Base-by-base conservation (phyloP, 441 rosid genomes). In the Bruguiera hainesii region DNA sequence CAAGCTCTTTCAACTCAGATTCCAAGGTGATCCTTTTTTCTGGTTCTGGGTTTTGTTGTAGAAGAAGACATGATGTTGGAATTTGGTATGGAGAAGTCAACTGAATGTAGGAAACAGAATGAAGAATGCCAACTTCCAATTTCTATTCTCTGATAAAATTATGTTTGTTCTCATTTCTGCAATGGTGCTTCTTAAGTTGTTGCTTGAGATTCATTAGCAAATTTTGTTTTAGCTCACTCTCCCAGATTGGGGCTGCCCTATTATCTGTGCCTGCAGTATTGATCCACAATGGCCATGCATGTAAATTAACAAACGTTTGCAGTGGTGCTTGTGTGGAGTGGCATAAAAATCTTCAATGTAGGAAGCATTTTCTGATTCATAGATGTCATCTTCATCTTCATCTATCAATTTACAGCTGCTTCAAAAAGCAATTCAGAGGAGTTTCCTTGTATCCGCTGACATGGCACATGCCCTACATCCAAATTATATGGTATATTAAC, bases 391-490 rank as follows among this genome's bases (percentile, higher is more conserved):
- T 19, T 19, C 20, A 31, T 56, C n/a, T 51, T 67, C 20, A 29
- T 52, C 20, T 2, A 30, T 64, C 39, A 53, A 60, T 67, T 72
- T 65, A n/a, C 89, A 93, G 99, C 75, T 88, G 77, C 84, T 87
- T 75, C 82, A 81, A 77, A 96, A 90, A 81, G 96, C 97, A 7
- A 83, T 87, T 62, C 98, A 90, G 73, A 89, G 64, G 83, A 96
- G 98, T 78, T 85, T 85, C 80, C 82, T 93, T 50, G 98, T 96
- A 21, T 90, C 98, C 23, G 96, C 99, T 63, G 98, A 96, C 79
- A 93, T 93, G 99, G 98, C 98, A 3, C 98, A 93, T 79, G 98
- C 98, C 77, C 77, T 93, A 28, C 99, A 96, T 80, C 98, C 99
- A 46, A 96, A 96, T 79, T 96, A 85, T 68, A 81, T 75, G 91